A percentile compares a stretch with the other conserved stretches of the same genome.
phyloP scores from a whole-genome alignment of 2,329 filamentous ascomycete species.

The Colletotrichum paranaense region DNA sequence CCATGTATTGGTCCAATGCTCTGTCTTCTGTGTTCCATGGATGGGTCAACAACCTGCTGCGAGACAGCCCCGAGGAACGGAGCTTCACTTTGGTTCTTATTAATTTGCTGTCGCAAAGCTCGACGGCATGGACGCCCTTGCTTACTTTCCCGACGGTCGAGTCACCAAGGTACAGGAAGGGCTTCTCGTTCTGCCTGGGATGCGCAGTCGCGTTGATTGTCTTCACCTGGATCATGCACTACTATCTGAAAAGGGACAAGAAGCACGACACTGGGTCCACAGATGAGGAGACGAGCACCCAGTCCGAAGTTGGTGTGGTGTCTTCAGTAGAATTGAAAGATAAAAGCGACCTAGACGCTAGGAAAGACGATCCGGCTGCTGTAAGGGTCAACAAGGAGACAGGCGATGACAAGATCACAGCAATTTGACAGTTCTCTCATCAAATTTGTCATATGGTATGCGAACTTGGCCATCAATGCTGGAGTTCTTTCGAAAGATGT shows the following conservation, averaged over 20 bases:
- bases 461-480: no score
- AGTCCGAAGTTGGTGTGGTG: background rate
- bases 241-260: constrained; percentile 20
- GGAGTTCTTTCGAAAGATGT: no score
- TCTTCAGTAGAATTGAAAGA: background rate
- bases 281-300: background rate
- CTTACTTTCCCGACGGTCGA: constrained; percentile 60
- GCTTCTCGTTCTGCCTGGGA: constrained; percentile 51
- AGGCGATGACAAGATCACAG: background rate
- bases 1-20: constrained; percentile 37
- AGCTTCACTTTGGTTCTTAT: constrained; percentile 21
- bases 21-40: constrained; percentile 15
- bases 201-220: constrained; percentile 19
- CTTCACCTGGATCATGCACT: constrained; percentile 25
- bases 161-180: constrained; percentile 54
- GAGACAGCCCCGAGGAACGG: constrained; percentile 18
- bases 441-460: no score
- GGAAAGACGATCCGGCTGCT: background rate
- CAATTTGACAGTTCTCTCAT: background rate
- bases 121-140: constrained; percentile 65
- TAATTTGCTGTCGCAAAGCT: constrained; percentile 61
- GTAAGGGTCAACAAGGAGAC: background rate
- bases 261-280: background rate
- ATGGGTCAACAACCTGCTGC: constrained; percentile 19
- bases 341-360: background rate